Conservation (phyloP, 2,329 filamentous ascomycete genomes). For the Chrysosporium queenslandicum region DNA sequence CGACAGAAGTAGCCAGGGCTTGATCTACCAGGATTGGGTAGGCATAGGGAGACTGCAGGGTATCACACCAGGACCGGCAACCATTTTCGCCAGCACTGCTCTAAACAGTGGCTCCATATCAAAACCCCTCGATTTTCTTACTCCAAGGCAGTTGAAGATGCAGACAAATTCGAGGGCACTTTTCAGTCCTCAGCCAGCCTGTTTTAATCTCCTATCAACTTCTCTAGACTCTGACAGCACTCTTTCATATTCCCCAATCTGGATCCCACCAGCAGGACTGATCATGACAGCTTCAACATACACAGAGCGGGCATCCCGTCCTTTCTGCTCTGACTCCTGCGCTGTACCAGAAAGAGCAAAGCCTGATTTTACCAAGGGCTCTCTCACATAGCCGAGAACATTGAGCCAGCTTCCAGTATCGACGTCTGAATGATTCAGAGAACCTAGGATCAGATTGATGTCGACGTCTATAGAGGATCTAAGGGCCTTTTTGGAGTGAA, state of each 20-base stretch:
- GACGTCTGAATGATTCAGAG: slow-evolving; percentile 52
- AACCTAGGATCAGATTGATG: slow-evolving; percentile 59
- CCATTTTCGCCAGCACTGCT: too few relatives aligned
- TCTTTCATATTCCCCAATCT: slow-evolving; percentile 60
- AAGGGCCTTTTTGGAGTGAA: background rate
- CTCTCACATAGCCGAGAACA: slow-evolving; percentile 66
- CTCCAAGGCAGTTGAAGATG: too few relatives aligned
- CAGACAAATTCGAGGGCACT: background rate
- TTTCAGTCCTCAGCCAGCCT: slow-evolving; percentile 4
- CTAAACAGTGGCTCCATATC: too few relatives aligned
- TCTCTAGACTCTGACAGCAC: slow-evolving; percentile 39
- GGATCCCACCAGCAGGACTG: slow-evolving; percentile 65
- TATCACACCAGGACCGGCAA: too few relatives aligned
- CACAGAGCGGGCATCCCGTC: slow-evolving; percentile 19
- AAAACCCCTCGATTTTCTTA: too few relatives aligned
- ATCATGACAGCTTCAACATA: slow-evolving; percentile 64
- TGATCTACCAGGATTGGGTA: too few relatives aligned
- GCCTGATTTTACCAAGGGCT: slow-evolving; percentile 12
- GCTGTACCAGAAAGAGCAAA: background rate
- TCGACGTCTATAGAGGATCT: slow-evolving; percentile 51
- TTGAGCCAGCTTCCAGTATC: slow-evolving; percentile 80
- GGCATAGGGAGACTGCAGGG: too few relatives aligned
- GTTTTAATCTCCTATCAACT: slow-evolving; percentile 25
- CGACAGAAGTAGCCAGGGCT: too few relatives aligned
- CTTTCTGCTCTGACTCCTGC: background rate